These are phyloP conservation scores for Lodderomyces elongisporus DNA, from an alignment of 1,139 yeast genomes.

Conservation along the genomic window DNA sequence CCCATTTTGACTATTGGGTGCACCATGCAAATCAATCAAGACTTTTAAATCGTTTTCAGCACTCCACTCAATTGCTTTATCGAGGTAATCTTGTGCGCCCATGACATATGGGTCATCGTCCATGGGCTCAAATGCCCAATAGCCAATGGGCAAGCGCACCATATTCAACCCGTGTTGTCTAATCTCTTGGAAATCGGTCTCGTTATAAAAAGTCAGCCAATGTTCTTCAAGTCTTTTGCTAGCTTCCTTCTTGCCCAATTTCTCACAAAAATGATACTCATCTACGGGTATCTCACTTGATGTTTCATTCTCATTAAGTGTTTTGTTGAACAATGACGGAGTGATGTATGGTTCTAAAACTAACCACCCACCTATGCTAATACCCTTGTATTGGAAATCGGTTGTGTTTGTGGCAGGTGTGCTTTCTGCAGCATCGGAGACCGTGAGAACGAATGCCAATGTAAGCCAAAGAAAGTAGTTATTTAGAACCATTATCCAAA, in stretches of 20 bases:
- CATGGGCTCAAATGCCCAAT: constrained; percentile 55
- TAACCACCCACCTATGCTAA: constrained; percentile 63
- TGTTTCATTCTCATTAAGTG: constrained; percentile 19
- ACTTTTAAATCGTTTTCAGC: constrained; percentile 44
- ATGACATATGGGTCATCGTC: constrained; percentile 54
- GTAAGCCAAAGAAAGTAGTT: no score
- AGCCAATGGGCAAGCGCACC: constrained; percentile 63
- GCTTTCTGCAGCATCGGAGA: no score
- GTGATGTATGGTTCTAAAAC: constrained; percentile 64
- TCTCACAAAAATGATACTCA: constrained; percentile 50
- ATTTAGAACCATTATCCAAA: no score
- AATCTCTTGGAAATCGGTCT: constrained; percentile 47
- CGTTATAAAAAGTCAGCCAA: constrained; percentile 52
- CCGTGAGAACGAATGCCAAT: no score
- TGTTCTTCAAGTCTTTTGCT: constrained; percentile 39
- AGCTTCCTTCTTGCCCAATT: constrained; percentile 45
- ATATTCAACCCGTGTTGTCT: constrained; percentile 49
- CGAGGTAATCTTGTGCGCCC: constrained; percentile 52
- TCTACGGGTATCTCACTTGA: constrained; percentile 46
- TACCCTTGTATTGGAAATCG: constrained; percentile 38
- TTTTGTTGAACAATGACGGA: constrained; percentile 49
- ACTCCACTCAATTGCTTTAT: constrained; percentile 54
- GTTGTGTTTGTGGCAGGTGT: neutral
- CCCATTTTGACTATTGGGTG: constrained; percentile 68
- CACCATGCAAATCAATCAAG: constrained; percentile 64